Conservation (phyloP, 805 yeast species). For the Yarrowia divulgata region DNA sequence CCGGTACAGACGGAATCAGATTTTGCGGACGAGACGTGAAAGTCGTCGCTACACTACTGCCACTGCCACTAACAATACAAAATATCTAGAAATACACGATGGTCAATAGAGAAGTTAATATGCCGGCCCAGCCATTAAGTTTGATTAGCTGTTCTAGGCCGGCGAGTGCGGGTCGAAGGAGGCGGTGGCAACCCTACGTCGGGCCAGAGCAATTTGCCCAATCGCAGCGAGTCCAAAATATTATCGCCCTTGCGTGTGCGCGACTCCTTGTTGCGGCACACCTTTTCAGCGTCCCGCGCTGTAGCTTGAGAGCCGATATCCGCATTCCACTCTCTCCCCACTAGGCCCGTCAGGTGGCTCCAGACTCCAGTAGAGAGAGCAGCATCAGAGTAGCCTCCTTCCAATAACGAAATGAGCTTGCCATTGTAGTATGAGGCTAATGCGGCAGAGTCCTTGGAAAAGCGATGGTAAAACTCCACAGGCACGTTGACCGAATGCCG, state of each 20-base stretch:
- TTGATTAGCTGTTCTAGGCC: slow-evolving; percentile 20
- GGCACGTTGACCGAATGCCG: slow-evolving; percentile 84
- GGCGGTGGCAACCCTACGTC: slow-evolving; percentile 28
- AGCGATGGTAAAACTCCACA: slow-evolving; percentile 74
- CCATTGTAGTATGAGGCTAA: slow-evolving; percentile 71
- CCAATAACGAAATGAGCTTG: slow-evolving; percentile 70
- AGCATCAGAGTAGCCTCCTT: slow-evolving; percentile 87
- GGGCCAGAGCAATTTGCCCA: slow-evolving; percentile 36
- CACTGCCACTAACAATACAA: not conserved
- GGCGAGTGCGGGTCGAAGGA: slow-evolving; percentile 32
- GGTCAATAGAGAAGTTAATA: not conserved
- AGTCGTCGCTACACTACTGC: too few species aligned
- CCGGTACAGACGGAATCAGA: too few species aligned
- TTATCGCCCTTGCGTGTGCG: slow-evolving; percentile 34
- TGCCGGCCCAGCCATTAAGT: not conserved
- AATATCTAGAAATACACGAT: slow-evolving; percentile 9
- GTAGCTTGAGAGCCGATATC: slow-evolving; percentile 62
- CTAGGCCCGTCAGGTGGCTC: slow-evolving; percentile 77
- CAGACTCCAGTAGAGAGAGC: slow-evolving; percentile 81
- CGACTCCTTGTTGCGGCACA: slow-evolving; percentile 45
- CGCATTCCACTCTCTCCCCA: slow-evolving; percentile 62
- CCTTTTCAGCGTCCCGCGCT: slow-evolving; percentile 66
- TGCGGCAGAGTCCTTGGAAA: slow-evolving; percentile 74
- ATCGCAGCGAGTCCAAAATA: slow-evolving; percentile 23
- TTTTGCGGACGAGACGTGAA: too few species aligned